Percentiles rank a stretch among this genome's conserved stretches.
Conservation (phyloP, 2,329 filamentous ascomycete species). For the Tolypocladium capitatum region DNA sequence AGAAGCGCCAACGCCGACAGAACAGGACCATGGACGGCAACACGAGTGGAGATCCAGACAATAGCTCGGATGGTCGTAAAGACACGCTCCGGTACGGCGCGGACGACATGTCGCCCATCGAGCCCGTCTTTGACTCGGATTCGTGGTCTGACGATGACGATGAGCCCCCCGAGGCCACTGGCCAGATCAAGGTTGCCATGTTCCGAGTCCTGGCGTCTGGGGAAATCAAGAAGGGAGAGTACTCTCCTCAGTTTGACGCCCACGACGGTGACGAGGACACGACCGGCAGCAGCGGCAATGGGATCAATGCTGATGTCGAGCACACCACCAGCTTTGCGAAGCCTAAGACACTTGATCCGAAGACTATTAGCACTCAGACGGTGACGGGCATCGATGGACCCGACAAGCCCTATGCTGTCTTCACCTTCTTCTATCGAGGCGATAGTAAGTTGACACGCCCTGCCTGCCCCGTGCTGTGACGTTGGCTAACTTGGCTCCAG, state of each 20-base stretch:
- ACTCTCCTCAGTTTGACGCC: constrained; percentile 93
- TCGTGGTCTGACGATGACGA: constrained; percentile 71
- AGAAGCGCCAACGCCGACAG: constrained; percentile 52
- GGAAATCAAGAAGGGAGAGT: constrained; percentile 95
- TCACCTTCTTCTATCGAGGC: constrained; percentile 95
- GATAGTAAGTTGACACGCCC: constrained; percentile 54
- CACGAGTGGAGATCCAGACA: constrained; percentile 20
- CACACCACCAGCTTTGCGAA: constrained; percentile 97
- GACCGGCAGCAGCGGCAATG: constrained; percentile 37
- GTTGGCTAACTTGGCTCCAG: constrained; percentile 29
- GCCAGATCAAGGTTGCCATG: constrained; percentile 95
- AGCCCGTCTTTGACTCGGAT: constrained; percentile 54
- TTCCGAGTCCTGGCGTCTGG: constrained; percentile 91
- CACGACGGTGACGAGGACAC: constrained; percentile 83
- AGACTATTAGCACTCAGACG: constrained; percentile 95
- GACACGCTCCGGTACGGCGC: constrained; percentile 69
- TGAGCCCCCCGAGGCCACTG: constrained; percentile 82
- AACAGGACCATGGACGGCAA: constrained; percentile 30
- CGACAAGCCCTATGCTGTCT: constrained; percentile 90
- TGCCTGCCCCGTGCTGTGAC: neutral
- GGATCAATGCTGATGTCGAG: constrained; percentile 71
- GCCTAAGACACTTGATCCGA: constrained; percentile 88
- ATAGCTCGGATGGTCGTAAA: constrained; percentile 28
- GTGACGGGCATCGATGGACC: constrained; percentile 97
- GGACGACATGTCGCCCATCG: constrained; percentile 61